Evolutionary conservation across 2,329 filamentous ascomycete genomes (phyloP), one percentile per base, ranked within the genome.

Genomic region (Talaromyces sp.): DNA sequence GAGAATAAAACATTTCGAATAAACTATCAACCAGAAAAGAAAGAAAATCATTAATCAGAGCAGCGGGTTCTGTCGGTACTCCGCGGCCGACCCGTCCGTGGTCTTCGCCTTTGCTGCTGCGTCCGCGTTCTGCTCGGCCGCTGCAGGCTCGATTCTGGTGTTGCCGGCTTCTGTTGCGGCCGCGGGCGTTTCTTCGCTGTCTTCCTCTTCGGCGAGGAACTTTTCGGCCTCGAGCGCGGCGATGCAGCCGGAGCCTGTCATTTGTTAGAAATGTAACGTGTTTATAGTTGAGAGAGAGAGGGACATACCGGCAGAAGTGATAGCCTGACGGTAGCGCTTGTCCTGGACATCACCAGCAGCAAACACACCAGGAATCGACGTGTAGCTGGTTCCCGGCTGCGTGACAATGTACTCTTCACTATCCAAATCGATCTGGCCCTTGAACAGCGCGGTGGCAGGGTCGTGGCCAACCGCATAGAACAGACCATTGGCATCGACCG

Each of bases 381-480:
- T 99, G 72, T 89, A 83, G 62, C 92, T 92, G 53, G 92, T 93
- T 61, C 95, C 96, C 3, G 95, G 90, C 77, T 89, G 86, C 61
- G 95, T 99, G 69, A 92, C 76, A 63, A 99, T 86, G 78, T 99
- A 99, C 25, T 92, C 92, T 65, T 99, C 93, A 65, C 85, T 84
- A 72, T 99, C 96, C 71, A 89, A 90, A 65, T 95, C 85, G 64
- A 99, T 72, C 81, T 98, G 92, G 58, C 86, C 92, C 85, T 95
- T 96, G 78, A 99, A 89, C 47, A 99, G 83, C n/a, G 78, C 72
- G 0, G 92, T 98, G 55, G 95, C 96, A 13, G 95, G 95, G 75
- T 97, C 93, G 79, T 99, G 95, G 27, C 95, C 95, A 58, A 99
- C 89, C 71, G 96, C 95, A 77, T 99, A 99, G 80, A 99, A 99